Evolutionary conservation across 768 basidiomycete species (phyloP), one percentile per base, ranked within the genome.

Genomic region (Boletus sp.): DNA sequence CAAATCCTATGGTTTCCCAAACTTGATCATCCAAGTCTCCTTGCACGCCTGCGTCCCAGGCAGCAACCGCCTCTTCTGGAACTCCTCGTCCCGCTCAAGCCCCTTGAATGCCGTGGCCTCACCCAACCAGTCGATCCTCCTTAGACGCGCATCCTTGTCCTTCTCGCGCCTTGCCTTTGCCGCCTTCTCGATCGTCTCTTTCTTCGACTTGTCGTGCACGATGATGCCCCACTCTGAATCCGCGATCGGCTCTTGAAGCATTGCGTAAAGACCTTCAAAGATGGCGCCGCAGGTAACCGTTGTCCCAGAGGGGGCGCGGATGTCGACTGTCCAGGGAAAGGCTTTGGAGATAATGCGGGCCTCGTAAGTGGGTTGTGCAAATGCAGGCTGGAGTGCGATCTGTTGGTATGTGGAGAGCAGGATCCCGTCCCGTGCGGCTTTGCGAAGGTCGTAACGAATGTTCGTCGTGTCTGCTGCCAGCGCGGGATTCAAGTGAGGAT

Each of bases 221-320:
- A 82, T 72, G 46, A 84, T 70, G 0, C 83, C 85, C 86, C 87
- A 89, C 63, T 89, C 88, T 4, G 85, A 85, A 56, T 89, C 85
- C 1, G 59, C 77, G 18, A 90, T 74, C 7, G 76, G 78, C 47
- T 80, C 73, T 49, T 87, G 82, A 29, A 90, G 71, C 47, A 67
- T 63, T 6, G 70, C 60, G 55, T 82, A 72, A 18, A 89, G 39
- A 4, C 77, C 81, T 32, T 82, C 79, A 75, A 86, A 86, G 5
- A 89, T 71, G 18, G 76, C 75, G 47, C 77, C 75, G 57, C 82
- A 84, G 2, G 83, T 83, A 46, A 78, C 56, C 18, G 63, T 33
- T 3, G 71, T 62, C 5, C 69, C 67, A 0, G 59, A 35, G 0
- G 68, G 67, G 17, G 72, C 72, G 20, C 73, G 72, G 57, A 89